Evolutionary conservation across 129 eudicot genomes (phyloP).

Genomic region (Centrapalus pauciflorus): DNA sequence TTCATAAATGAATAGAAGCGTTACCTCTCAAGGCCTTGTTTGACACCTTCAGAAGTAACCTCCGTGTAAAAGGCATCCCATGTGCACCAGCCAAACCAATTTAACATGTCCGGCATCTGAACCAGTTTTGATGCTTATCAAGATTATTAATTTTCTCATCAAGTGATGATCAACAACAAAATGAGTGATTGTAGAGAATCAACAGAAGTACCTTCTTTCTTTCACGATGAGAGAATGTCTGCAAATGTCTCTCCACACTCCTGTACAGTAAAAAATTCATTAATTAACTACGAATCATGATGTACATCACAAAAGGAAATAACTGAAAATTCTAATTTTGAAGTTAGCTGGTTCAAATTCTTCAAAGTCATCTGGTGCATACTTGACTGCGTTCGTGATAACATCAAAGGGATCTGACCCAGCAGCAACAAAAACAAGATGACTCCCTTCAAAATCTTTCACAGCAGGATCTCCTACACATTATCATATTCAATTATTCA

Average conservation of each 20-base stretch:
- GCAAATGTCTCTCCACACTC: conserved; percentile 77
- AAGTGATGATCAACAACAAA: background rate
- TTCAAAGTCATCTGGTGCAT: conserved; percentile 8
- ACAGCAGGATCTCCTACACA: conserved; percentile 81
- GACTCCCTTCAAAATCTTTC: conserved; percentile 69
- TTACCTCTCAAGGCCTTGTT: conserved; percentile 72
- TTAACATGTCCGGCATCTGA: conserved; percentile 86
- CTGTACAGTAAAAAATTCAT: conserved; percentile 32
- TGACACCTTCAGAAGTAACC: conserved; percentile 74
- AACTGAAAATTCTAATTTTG: background rate
- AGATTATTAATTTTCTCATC: background rate
- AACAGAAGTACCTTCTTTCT: conserved; percentile 59
- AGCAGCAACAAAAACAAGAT: conserved; percentile 73
- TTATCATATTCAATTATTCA: background rate
- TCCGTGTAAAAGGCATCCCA: conserved; percentile 97
- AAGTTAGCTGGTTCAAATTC: background rate
- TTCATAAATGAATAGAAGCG: background rate
- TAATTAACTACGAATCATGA: background rate
- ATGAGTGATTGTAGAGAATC: background rate
- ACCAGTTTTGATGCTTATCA: background rate
- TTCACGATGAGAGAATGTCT: conserved; percentile 80
- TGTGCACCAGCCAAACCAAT: conserved; percentile 99
- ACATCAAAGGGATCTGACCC: conserved; percentile 82
- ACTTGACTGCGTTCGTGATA: conserved; percentile 83
- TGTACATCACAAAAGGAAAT: background rate